Evolutionary conservation across 225 moss, liverwort and hornwort species (phyloP).

Genomic region (Marchantia paleacea): DNA sequence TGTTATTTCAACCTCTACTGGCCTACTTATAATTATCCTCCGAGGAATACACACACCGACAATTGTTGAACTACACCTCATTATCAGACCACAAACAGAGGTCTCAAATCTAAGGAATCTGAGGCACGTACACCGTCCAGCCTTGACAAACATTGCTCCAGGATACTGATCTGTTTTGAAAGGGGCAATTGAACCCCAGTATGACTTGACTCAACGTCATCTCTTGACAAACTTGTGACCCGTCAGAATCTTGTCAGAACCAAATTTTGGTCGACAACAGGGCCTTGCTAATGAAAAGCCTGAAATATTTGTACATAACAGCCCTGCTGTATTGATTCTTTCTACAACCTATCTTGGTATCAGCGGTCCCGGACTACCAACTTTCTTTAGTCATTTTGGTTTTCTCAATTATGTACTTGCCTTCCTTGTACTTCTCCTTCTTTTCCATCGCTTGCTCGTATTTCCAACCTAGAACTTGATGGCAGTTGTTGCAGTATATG

Average conservation of each 20-base stretch:
- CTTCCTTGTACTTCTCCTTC: constrained; percentile 58
- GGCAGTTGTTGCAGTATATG: constrained; percentile 56
- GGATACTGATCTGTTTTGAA: constrained; percentile 17
- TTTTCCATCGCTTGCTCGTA: constrained; percentile 54
- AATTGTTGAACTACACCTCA: neutral
- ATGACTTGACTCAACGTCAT: constrained; percentile 19
- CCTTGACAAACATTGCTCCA: constrained; percentile 11
- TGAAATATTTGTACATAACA: constrained; percentile 31
- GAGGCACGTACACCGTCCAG: neutral
- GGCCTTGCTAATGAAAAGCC: constrained; percentile 10
- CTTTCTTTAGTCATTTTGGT: constrained; percentile 50
- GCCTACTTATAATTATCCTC: neutral
- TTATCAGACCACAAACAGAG: constrained; percentile 4
- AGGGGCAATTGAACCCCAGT: constrained; percentile 29
- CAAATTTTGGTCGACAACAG: constrained; percentile 25
- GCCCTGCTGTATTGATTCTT: constrained; percentile 8
- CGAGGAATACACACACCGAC: neutral
- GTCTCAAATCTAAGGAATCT: constrained; percentile 5
- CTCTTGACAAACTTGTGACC: constrained; percentile 14
- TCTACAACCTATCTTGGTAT: neutral
- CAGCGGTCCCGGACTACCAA: constrained; percentile 31
- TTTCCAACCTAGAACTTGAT: constrained; percentile 57
- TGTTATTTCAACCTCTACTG: neutral
- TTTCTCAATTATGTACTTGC: constrained; percentile 58
- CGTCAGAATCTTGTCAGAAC: constrained; percentile 20